Conservation (phyloP, 2,329 filamentous ascomycete genomes). For the Penicillium occitanis region DNA sequence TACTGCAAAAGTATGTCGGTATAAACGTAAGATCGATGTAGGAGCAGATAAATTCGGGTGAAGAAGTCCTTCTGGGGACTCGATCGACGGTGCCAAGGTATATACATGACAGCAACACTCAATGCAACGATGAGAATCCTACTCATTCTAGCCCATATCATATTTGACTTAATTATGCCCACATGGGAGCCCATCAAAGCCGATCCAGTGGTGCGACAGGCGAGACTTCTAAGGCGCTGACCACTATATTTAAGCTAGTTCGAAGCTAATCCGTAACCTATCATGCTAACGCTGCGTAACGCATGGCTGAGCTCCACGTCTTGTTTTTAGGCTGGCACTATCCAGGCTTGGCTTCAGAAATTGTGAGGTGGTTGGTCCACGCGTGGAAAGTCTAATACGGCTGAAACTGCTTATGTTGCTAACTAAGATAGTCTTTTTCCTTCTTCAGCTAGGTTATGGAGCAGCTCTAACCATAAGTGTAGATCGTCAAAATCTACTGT, state of each 20-base stretch:
- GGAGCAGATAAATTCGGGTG: not conserved
- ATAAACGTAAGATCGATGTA: not conserved
- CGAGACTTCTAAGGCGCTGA: not conserved
- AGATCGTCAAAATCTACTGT: not conserved
- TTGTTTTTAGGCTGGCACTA: not conserved
- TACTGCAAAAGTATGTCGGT: not conserved
- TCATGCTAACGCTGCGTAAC: not conserved
- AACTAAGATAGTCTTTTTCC: not conserved
- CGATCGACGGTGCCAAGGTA: not conserved
- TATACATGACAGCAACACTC: not conserved
- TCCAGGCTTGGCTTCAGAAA: not conserved
- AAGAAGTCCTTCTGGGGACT: not conserved
- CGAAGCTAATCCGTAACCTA: not conserved
- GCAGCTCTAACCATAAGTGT: not conserved
- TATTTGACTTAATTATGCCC: not conserved
- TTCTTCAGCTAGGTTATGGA: not conserved
- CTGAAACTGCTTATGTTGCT: conserved; percentile 2
- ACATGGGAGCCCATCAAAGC: not conserved
- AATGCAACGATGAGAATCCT: not conserved
- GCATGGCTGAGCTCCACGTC: not conserved
- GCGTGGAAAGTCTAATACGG: not conserved
- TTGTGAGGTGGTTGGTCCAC: not conserved
- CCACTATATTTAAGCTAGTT: not conserved
- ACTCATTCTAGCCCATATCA: not conserved
- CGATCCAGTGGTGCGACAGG: not conserved